Base-by-base conservation (phyloP, 2,329 filamentous ascomycete genomes). In the Torrubiellomyces zombiae region DNA sequence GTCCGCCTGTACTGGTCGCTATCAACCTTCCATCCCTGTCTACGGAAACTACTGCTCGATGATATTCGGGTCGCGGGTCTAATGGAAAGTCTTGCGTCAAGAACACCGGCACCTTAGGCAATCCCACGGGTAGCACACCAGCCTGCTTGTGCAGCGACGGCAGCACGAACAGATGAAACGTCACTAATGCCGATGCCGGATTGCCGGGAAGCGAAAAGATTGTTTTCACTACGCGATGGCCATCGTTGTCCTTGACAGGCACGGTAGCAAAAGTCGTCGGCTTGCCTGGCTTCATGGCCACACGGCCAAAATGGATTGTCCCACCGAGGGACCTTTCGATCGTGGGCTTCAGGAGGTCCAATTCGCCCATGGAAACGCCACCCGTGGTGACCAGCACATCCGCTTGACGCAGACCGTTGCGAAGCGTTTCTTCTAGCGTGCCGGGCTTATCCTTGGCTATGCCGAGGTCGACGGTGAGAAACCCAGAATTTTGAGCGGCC, bases 241-340 rank as follows among this genome's bases (percentile, higher is more conserved):
- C 68, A 2, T 40, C 44, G 32, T 66, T 64, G 30, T 67, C 58
- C 47, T 73, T 74, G 19, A 66, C 58, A 1, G 80, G 74, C 0
- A 95, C 66, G 0, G 82, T 94, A 3, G 89, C 89, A 48, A 98
- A 98, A 0, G 89, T 98, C 0, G 85, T 94, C 3, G 89, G 89
- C 51, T 95, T 98, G 4, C 89, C 89, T 0, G 89, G 89, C 56
- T 98, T 98, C 89, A 98, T 95, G 27, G 76, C 69, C 3, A 98
- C 89, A 3, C 89, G 76, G 14, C 89, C 89, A 39, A 98, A 98
- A 50, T 94, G 89, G 36, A 98, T 93, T 0, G 75, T 89, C 6
- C 89, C 89, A 28, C 83, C 82, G 1, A 98, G 67, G 2, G 73
- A 63, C 20, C 86, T 75, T 56, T 95, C 89, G 39, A 98, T 80